Evolutionary conservation across 768 basidiomycete species (phyloP).

Genomic region (Suillus paluster): DNA sequence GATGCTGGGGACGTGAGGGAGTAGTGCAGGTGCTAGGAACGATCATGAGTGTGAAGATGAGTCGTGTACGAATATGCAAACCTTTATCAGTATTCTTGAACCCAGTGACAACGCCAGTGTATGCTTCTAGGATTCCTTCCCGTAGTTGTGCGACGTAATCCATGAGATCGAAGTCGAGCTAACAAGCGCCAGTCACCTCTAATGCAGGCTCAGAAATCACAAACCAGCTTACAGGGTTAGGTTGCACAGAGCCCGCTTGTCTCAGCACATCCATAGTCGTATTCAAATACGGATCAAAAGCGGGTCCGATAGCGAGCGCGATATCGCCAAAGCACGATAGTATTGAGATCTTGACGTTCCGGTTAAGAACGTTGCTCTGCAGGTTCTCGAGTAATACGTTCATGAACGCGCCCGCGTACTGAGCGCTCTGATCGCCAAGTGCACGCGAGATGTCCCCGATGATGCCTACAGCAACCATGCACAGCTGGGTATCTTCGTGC

Average conservation of each 20-base stretch:
- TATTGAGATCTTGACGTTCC: conserved; percentile 97
- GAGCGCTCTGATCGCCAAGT: conserved; percentile 79
- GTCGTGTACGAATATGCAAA: conserved; percentile 26
- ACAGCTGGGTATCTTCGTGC: conserved; percentile 94
- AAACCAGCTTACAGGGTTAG: conserved; percentile 71
- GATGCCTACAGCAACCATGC: conserved; percentile 93
- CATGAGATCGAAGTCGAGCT: conserved; percentile 87
- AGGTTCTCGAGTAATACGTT: conserved; percentile 89
- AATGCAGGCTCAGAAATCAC: neutral
- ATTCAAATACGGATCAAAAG: conserved; percentile 87
- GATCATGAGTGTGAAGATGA: conserved; percentile 3
- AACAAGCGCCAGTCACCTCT: conserved; percentile 14
- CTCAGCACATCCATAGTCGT: conserved; percentile 90
- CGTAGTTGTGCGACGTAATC: conserved; percentile 91
- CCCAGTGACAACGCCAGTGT: conserved; percentile 91
- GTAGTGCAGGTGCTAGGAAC: conserved; percentile 39
- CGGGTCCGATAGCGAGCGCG: conserved; percentile 85
- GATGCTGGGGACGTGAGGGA: conserved; percentile 73
- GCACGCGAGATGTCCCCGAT: conserved; percentile 97
- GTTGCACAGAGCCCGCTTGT: conserved; percentile 88
- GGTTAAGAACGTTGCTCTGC: conserved; percentile 86
- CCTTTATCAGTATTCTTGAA: conserved; percentile 85
- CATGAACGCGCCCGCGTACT: conserved; percentile 91
- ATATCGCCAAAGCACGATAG: conserved; percentile 96
- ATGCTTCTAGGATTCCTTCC: conserved; percentile 96